A percentile compares a stretch with the other conserved stretches of the same genome.
These are phyloP conservation scores for Clonostachys rhizophaga DNA, from an alignment of 2,329 filamentous ascomycete species.

Conservation along the genomic window DNA sequence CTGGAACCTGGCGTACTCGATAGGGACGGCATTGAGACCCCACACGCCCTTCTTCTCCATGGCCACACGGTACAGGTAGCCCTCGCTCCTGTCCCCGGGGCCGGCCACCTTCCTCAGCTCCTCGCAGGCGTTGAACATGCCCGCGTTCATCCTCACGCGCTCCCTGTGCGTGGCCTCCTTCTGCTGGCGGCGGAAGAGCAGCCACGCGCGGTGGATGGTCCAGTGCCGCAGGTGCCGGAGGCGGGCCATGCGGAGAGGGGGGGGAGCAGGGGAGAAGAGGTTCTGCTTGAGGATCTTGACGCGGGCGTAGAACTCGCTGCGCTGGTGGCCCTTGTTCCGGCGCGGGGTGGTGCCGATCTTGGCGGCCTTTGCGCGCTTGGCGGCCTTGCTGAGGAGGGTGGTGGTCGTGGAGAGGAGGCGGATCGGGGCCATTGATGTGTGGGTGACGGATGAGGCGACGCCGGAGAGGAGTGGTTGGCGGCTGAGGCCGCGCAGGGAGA, in stretches of 20 bases:
- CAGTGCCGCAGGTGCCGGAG: slow-evolving; percentile 89
- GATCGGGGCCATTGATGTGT: neutral
- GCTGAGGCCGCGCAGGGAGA: neutral
- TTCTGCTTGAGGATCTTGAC: slow-evolving; percentile 39
- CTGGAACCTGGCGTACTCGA: slow-evolving; percentile 85
- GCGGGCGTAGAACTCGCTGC: slow-evolving; percentile 32
- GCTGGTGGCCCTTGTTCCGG: slow-evolving; percentile 1
- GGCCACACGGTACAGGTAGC: slow-evolving; percentile 77
- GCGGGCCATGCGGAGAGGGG: slow-evolving; percentile 82
- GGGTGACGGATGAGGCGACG: neutral
- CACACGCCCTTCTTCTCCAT: slow-evolving; percentile 90
- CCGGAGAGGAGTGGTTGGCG: neutral
- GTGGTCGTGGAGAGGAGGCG: neutral
- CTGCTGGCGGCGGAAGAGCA: slow-evolving; percentile 69
- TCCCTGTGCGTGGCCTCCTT: slow-evolving; percentile 61
- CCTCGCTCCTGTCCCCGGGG: slow-evolving; percentile 53
- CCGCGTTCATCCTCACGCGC: slow-evolving; percentile 73
- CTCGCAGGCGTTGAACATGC: slow-evolving; percentile 83
- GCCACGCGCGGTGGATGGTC: slow-evolving; percentile 98
- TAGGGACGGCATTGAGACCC: slow-evolving; percentile 67
- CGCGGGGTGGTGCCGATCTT: slow-evolving; percentile 15
- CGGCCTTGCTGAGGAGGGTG: neutral
- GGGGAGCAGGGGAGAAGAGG: slow-evolving; percentile 45
- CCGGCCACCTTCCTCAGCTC: slow-evolving; percentile 62
- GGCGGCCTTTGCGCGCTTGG: slow-evolving; percentile 13